Conservation (phyloP, 139 green algal genomes). For the Picochlorum sp. region DNA sequence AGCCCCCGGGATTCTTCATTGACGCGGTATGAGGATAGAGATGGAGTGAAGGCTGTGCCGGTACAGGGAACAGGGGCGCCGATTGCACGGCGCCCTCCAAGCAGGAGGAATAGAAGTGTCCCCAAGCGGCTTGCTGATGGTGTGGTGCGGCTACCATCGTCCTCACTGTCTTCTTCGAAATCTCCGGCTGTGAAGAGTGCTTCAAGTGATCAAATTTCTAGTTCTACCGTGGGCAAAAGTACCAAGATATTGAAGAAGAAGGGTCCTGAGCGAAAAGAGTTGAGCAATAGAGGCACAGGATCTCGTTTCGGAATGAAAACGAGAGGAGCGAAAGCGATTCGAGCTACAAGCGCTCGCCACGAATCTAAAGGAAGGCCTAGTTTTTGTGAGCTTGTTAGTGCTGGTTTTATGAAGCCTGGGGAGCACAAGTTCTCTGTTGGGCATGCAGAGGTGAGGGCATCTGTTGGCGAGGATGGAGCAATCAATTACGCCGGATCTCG, state of each 20-base stretch:
- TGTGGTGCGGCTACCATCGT: not conserved
- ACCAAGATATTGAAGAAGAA: too few relatives aligned
- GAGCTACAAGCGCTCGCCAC: conserved; percentile 7
- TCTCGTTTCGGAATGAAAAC: not conserved
- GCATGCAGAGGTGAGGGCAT: conserved; percentile 25
- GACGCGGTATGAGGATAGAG: too few relatives aligned
- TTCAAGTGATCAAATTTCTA: too few relatives aligned
- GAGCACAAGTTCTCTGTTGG: conserved; percentile 37
- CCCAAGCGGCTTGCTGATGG: not conserved
- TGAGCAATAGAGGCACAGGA: not conserved
- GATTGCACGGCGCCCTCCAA: not conserved
- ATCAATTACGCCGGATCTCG: conserved; percentile 36
- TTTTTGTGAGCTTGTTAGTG: conserved; percentile 38
- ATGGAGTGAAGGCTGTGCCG: too few relatives aligned
- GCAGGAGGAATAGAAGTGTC: not conserved
- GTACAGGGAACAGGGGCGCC: not conserved
- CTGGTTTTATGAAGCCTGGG: conserved; percentile 34
- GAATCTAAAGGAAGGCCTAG: conserved; percentile 32
- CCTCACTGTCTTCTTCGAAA: not conserved
- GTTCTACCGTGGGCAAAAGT: too few relatives aligned
- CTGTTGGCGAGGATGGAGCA: conserved; percentile 24
- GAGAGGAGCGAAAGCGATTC: conserved; percentile 1
- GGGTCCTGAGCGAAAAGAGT: not conserved
- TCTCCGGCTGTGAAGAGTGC: not conserved
- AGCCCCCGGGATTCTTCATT: too few relatives aligned